Conservation (phyloP, 805 yeast species). For the Saccharomycopsis fermentans region DNA sequence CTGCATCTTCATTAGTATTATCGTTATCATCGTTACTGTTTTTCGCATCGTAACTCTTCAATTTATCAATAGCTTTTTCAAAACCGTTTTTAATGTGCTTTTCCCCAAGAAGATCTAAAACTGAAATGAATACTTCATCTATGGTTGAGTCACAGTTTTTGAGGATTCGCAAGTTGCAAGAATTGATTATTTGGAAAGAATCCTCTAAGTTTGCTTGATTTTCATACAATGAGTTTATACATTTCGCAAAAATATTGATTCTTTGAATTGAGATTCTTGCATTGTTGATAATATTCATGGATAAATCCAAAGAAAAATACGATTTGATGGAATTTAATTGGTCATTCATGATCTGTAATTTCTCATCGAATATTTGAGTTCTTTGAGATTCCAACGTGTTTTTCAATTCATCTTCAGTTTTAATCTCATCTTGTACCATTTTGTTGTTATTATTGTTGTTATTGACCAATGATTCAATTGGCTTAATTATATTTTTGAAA, state of each 20-base stretch:
- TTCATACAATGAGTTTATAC: constrained; percentile 9
- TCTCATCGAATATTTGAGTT: constrained; percentile 46
- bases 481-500: constrained; percentile 49
- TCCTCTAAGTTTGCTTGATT: constrained; percentile 13
- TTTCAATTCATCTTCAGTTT: constrained; percentile 35
- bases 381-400: neutral
- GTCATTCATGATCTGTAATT: constrained; percentile 63
- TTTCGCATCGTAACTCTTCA: constrained; percentile 62
- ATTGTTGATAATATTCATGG: constrained; percentile 56
- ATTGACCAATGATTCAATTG: constrained; percentile 14
- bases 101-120: constrained; percentile 51
- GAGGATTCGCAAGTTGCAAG: constrained; percentile 23
- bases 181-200: constrained; percentile 26
- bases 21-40: constrained; percentile 22
- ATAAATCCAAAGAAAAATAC: constrained; percentile 71
- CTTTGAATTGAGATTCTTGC: constrained; percentile 58
- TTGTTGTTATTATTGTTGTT: neutral
- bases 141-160: constrained; percentile 34
- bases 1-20: constrained; percentile 15
- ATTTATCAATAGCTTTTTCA: constrained; percentile 61
- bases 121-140: constrained; percentile 58
- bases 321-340: constrained; percentile 69
- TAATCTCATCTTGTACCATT: constrained; percentile 24
- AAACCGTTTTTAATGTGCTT: constrained; percentile 83
- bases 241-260: constrained; percentile 35